Percentiles rank a stretch among this genome's conserved stretches.
phyloP scores from a whole-genome alignment of 352 stramenopile genomes.

The Globisporangium radiosum region DNA sequence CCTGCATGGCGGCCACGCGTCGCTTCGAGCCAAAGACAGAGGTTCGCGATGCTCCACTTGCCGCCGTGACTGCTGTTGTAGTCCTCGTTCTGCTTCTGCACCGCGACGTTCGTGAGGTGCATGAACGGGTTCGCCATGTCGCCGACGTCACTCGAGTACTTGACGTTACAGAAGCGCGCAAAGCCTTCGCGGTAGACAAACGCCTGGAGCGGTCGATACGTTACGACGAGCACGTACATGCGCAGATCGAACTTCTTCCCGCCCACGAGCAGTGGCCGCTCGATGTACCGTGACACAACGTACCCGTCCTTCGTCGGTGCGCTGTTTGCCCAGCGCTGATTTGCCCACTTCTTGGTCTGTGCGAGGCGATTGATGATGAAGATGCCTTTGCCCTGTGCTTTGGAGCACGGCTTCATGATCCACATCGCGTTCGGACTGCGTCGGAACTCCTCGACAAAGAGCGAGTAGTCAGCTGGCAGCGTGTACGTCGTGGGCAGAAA shows the following conservation, averaged over 20 bases:
- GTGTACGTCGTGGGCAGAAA: conserved; percentile 91
- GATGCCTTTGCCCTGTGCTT: conserved; percentile 89
- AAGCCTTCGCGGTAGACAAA: conserved; percentile 86
- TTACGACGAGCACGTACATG: conserved; percentile 90
- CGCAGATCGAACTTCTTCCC: conserved; percentile 93
- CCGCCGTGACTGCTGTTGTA: conserved; percentile 89
- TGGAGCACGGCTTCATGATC: conserved; percentile 93
- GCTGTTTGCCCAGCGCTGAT: conserved; percentile 59
- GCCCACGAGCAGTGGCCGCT: conserved; percentile 85
- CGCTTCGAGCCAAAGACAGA: conserved; percentile 81
- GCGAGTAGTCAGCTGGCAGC: conserved; percentile 88
- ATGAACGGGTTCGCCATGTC: conserved; percentile 91
- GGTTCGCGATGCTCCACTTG: conserved; percentile 87
- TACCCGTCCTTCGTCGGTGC: conserved; percentile 82
- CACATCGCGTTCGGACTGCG: conserved; percentile 85
- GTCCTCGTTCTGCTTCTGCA: conserved; percentile 89
- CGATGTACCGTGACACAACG: conserved; percentile 87
- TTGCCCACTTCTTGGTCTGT: conserved; percentile 90
- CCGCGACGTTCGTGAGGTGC: conserved; percentile 86
- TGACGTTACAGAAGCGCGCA: conserved; percentile 90
- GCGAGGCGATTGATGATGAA: conserved; percentile 93
- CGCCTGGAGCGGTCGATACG: conserved; percentile 77
- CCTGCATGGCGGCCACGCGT: conserved; percentile 43
- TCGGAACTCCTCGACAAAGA: conserved; percentile 90
- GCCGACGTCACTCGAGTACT: conserved; percentile 74